These are phyloP conservation scores for Macrophomina tecta DNA, from an alignment of 2,329 filamentous ascomycete species.

Conservation along the genomic window DNA sequence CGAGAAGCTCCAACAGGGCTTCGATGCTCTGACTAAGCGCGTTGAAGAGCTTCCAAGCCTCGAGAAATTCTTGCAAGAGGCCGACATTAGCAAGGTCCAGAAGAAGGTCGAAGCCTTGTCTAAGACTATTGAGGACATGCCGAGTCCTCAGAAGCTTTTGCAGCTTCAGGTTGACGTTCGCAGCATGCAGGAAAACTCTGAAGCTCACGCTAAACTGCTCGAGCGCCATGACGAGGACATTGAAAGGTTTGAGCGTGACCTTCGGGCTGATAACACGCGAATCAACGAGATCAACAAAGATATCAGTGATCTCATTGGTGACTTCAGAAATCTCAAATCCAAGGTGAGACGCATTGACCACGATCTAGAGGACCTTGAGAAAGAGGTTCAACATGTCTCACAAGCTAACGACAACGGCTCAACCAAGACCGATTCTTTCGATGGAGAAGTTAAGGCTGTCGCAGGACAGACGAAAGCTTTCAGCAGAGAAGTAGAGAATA, in stretches of 20 bases:
- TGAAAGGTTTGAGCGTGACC: neutral
- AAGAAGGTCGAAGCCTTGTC: neutral
- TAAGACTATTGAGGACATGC: no score
- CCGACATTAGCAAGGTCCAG: neutral
- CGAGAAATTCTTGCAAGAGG: neutral
- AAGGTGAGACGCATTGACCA: conserved; percentile 6
- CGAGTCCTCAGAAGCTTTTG: neutral
- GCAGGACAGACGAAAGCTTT: neutral
- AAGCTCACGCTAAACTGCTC: neutral
- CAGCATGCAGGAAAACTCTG: neutral
- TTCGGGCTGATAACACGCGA: conserved; percentile 5
- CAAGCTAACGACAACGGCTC: neutral
- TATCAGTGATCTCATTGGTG: neutral
- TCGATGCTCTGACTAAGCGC: neutral
- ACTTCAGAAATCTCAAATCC: neutral
- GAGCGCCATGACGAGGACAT: neutral
- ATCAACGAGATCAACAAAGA: conserved; percentile 7
- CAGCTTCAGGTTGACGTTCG: neutral
- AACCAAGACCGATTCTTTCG: neutral
- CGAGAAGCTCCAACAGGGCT: neutral
- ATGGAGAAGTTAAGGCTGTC: neutral
- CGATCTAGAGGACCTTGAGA: neutral
- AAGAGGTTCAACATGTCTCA: neutral
- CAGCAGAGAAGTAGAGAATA: neutral
- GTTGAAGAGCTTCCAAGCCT: neutral